phyloP scores from a whole-genome alignment of 2,329 filamentous ascomycete species.

The Ophioceras dolichostomum region DNA sequence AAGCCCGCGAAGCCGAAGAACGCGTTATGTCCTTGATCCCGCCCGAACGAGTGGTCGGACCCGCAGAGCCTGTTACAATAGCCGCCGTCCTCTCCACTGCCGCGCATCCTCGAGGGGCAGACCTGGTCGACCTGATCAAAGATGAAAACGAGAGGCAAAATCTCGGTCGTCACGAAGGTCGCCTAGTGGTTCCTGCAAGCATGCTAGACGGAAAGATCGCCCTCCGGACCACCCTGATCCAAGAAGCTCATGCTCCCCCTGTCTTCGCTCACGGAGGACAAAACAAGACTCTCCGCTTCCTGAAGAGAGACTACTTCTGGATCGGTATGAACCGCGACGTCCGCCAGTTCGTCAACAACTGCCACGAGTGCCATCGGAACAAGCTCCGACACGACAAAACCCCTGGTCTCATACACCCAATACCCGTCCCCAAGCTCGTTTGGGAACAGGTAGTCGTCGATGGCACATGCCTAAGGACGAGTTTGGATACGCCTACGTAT shows the following conservation, averaged over 20 bases:
- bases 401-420: not conserved
- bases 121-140: not conserved
- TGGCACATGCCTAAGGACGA: not conserved
- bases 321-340: not conserved
- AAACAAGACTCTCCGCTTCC: not conserved
- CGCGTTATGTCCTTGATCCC: not conserved
- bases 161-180: not conserved
- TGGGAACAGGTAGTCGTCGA: not conserved
- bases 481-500: not conserved
- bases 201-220: not conserved
- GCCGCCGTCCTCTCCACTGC: no score
- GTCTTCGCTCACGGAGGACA: not conserved
- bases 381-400: not conserved
- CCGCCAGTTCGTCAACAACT: not conserved
- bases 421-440: not conserved
- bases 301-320: not conserved
- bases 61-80: not conserved
- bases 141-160: not conserved
- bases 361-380: not conserved
- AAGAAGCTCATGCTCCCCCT: not conserved
- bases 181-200: not conserved
- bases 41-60: not conserved
- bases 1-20: not conserved
- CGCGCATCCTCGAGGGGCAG: no score
- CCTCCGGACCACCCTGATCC: not conserved